These are phyloP conservation scores for Trichocladium antarcticum DNA, from an alignment of 495 filamentous ascomycete genomes.

Conservation along the genomic window DNA sequence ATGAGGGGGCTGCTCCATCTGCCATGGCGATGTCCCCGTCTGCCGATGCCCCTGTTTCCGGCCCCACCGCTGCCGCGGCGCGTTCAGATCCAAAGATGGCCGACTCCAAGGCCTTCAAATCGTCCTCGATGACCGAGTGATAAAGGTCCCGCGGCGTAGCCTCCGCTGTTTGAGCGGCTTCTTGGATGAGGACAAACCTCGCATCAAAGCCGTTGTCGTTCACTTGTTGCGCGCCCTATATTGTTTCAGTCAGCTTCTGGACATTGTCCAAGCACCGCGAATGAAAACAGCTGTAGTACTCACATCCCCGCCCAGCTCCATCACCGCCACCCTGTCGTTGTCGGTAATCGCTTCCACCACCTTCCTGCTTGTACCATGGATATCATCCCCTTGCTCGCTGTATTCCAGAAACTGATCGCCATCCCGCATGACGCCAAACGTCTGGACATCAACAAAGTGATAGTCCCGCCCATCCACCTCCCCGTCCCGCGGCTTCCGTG, in stretches of 20 bases:
- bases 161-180: conserved; percentile 54
- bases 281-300: conserved; percentile 5
- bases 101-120: conserved; percentile 31
- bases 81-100: conserved; percentile 16
- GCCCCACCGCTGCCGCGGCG: not conserved
- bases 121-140: conserved; percentile 55
- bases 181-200: conserved; percentile 58
- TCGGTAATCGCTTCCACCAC: conserved; percentile 35
- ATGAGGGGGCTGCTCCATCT: conserved; percentile 4
- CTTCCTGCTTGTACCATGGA: conserved; percentile 39
- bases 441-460: conserved; percentile 37
- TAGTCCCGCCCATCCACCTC: conserved; percentile 36
- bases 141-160: conserved; percentile 49
- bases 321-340: conserved; percentile 38
- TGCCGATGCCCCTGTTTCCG: not conserved
- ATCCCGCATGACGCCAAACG: conserved; percentile 41
- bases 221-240: conserved; percentile 58
- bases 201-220: conserved; percentile 59
- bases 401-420: conserved; percentile 43
- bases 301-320: conserved; percentile 48
- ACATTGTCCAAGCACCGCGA: not conserved
- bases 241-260: not conserved
- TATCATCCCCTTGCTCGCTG: conserved; percentile 31
- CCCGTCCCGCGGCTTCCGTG: conserved; percentile 33
- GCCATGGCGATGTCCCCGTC: conserved; percentile 17